These are phyloP conservation scores for Fusarium lyarnte DNA, from an alignment of 2,329 filamentous ascomycete genomes.

Conservation along the genomic window DNA sequence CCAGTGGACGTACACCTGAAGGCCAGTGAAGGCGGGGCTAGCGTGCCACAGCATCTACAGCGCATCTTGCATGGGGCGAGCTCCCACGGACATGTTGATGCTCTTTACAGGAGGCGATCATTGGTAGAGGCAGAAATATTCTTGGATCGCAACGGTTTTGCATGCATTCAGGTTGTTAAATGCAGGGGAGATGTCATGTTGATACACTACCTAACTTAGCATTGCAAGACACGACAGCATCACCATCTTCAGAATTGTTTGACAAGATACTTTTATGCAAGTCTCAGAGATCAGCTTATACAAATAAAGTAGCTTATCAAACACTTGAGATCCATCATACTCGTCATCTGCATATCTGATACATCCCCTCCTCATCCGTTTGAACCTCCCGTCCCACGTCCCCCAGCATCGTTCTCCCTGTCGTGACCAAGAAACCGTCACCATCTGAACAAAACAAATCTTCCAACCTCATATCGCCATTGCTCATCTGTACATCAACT, in stretches of 20 bases:
- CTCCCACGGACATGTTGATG: background rate
- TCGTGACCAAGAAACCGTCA: conserved; percentile 30
- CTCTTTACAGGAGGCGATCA: background rate
- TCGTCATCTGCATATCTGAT: background rate
- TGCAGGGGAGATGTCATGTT: background rate
- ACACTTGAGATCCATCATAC: background rate
- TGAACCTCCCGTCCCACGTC: conserved; percentile 39
- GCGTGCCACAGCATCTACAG: conserved; percentile 23
- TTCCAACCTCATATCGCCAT: background rate
- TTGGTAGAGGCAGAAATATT: background rate
- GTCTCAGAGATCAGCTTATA: background rate
- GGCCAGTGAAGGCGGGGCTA: conserved; percentile 15
- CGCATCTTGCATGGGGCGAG: conserved; percentile 26
- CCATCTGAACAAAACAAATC: background rate
- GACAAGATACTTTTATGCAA: background rate
- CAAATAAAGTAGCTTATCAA: background rate
- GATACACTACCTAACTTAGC: background rate
- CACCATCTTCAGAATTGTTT: background rate
- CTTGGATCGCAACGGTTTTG: background rate
- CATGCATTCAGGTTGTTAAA: background rate
- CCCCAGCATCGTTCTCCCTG: conserved; percentile 29
- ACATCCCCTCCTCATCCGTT: conserved; percentile 28
- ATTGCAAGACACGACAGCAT: background rate
- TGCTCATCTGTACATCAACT: background rate
- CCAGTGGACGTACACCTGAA: conserved; percentile 15